Percentiles rank a stretch among this genome's conserved stretches.
Evolutionary conservation across 2,329 filamentous ascomycete species (phyloP).

Genomic region (Beauveria asiatica): DNA sequence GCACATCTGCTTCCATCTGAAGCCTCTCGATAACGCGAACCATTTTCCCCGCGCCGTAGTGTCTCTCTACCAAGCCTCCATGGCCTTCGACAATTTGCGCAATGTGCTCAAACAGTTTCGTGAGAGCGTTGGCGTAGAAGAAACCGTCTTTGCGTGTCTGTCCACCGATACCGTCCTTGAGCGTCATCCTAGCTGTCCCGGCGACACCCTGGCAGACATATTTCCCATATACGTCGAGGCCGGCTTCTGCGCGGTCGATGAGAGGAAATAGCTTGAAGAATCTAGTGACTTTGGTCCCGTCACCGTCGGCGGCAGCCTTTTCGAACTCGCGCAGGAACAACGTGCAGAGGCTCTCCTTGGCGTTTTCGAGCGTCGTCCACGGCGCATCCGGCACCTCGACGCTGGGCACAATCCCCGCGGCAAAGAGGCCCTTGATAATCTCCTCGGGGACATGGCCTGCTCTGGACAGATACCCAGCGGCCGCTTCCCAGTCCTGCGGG

Average conservation of each 20-base stretch:
- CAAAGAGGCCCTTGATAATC: conserved; percentile 78
- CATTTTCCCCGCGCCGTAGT: conserved; percentile 93
- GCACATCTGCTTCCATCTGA: conserved; percentile 90
- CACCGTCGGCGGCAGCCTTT: conserved; percentile 77
- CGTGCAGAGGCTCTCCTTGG: conserved; percentile 80
- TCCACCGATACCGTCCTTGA: conserved; percentile 56
- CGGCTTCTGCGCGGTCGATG: conserved; percentile 80
- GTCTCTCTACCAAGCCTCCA: conserved; percentile 80
- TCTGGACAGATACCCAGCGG: conserved; percentile 78
- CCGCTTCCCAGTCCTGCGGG: conserved; percentile 97
- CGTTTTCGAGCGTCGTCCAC: conserved; percentile 74
- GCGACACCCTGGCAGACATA: conserved; percentile 97
- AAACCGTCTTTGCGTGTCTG: conserved; percentile 57
- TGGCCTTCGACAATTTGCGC: conserved; percentile 93
- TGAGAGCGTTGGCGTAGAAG: conserved; percentile 87
- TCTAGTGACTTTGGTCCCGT: conserved; percentile 80
- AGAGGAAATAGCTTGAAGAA: conserved; percentile 98
- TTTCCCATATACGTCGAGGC: conserved; percentile 86
- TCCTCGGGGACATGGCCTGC: conserved; percentile 72
- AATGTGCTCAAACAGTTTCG: conserved; percentile 93
- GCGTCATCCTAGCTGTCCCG: conserved; percentile 67
- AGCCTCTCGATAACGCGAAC: conserved; percentile 84
- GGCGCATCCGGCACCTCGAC: conserved; percentile 92
- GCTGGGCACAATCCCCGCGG: conserved; percentile 85
- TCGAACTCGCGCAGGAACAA: conserved; percentile 94